Evolutionary conservation across 2,329 filamentous ascomycete genomes (phyloP), one percentile per base, ranked within the genome.

Genomic region (Ophiostoma australiae): DNA sequence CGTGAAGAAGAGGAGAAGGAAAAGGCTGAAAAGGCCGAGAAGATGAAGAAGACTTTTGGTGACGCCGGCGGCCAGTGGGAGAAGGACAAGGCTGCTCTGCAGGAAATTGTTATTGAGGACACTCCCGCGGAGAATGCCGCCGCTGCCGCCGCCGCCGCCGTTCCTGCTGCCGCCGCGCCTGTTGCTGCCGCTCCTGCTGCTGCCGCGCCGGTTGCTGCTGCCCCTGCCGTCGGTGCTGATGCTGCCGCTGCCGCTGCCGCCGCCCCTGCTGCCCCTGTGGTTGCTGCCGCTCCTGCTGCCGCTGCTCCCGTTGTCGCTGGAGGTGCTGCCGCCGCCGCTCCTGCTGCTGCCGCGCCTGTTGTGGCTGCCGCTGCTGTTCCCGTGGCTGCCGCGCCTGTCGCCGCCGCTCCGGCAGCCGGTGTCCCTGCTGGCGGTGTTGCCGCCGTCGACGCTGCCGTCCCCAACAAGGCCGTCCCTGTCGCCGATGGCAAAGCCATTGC

Each of bases 51-150:
- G 70, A 85, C 91, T 67, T 97, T 96, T 78, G 87, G 90, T 69
- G 90, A 94, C 74, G 83, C 90, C 37, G 90, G 87, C 73, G 84
- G 84, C 63, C 91, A 97, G 78, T 97, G 94, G 93, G 91, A 96
- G 78, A 90, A 94, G 79, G 94, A 97, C 78, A 96, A 95, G 82
- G 85, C 89, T 5, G 88, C 90, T 55, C 90, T 97, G 76, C 86
- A 91, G 74, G 86, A 92, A 73, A 82, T 91, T 70, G 86, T 87
- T 8, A 82, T 87, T 73, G 82, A 87, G 73, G 87, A 89, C 0
- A 5, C 20, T 70, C 83, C 84, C 2, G 72, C 67, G 13, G 52
- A 27, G 8, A 27, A 27, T 37, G 48, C 63, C 20, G 71, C 15
- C 39, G 69, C 35, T 23, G 69, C 63, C 1, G 67, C 2, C 15